These are phyloP conservation scores for Chara braunii DNA, from an alignment of 139 green algal genomes.

Conservation along the genomic window DNA sequence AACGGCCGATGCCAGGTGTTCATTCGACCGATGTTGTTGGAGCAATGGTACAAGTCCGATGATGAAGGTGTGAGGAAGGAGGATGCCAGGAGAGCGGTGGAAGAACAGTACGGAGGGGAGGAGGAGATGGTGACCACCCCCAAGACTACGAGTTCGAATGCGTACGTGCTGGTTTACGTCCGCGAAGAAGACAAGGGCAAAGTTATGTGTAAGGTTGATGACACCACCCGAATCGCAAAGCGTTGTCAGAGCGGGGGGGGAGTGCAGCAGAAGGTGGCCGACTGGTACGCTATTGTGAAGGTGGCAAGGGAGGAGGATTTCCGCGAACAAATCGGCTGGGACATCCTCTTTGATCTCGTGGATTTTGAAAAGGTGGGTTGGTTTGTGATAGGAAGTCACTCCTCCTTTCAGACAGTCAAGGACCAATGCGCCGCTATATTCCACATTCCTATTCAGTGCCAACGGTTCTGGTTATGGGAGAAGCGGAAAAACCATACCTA, in stretches of 20 bases:
- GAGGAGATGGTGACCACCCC: slow-evolving; percentile 46
- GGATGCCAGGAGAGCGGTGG: slow-evolving; percentile 58
- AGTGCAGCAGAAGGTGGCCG: slow-evolving; percentile 74
- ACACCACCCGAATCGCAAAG: slow-evolving; percentile 71
- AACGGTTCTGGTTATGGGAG: slow-evolving; percentile 85
- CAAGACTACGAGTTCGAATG: slow-evolving; percentile 67
- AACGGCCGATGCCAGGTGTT: slow-evolving; percentile 94
- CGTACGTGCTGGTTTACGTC: slow-evolving; percentile 99
- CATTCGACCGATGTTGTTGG: slow-evolving; percentile 44
- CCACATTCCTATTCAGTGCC: slow-evolving; percentile 58
- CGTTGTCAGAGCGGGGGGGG: slow-evolving; percentile 67
- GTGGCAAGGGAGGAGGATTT: slow-evolving; percentile 44
- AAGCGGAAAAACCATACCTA: slow-evolving; percentile 72
- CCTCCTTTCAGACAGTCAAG: slow-evolving; percentile 69
- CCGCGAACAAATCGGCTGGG: slow-evolving; percentile 54
- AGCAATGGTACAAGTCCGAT: slow-evolving; percentile 77
- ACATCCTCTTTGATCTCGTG: slow-evolving; percentile 81
- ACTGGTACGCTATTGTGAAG: slow-evolving; percentile 82
- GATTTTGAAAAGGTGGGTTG: slow-evolving; percentile 67
- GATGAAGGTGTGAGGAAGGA: slow-evolving; percentile 82
- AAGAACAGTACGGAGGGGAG: slow-evolving; percentile 86
- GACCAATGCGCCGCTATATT: slow-evolving; percentile 54
- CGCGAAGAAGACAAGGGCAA: slow-evolving; percentile 69
- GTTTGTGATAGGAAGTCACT: slow-evolving; percentile 69
- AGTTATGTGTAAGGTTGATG: slow-evolving; percentile 66